Conservation (phyloP, 2,329 filamentous ascomycete genomes). For the Neurospora sp. region DNA sequence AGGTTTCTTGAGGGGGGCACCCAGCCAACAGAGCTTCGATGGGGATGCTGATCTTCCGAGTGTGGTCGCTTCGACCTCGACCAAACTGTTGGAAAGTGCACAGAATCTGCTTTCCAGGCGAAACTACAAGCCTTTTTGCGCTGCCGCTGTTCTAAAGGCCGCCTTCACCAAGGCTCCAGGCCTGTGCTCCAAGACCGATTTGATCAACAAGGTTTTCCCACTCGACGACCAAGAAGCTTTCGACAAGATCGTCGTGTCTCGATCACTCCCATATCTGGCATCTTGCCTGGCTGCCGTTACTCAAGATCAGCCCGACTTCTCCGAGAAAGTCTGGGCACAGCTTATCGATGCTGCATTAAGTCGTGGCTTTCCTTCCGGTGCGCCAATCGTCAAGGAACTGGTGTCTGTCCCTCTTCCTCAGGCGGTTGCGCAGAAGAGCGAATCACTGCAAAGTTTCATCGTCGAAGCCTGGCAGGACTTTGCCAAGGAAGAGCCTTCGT, state of each 20-base stretch:
- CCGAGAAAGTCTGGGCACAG: conserved; percentile 33
- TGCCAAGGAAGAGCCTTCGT: conserved; percentile 20
- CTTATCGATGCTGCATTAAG: conserved; percentile 34
- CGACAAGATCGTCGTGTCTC: conserved; percentile 52
- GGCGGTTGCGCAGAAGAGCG: conserved; percentile 28
- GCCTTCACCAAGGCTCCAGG: conserved; percentile 31
- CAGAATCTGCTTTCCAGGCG: conserved; percentile 36
- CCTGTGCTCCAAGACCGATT: conserved; percentile 25
- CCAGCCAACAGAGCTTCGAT: conserved; percentile 20
- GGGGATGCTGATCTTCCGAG: not conserved
- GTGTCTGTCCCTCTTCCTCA: conserved; percentile 35
- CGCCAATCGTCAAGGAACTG: conserved; percentile 32
- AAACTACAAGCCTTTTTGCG: conserved; percentile 49
- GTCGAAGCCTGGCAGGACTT: conserved; percentile 30
- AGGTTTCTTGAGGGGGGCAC: conserved; percentile 27
- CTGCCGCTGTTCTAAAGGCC: conserved; percentile 35
- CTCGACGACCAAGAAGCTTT: conserved; percentile 46
- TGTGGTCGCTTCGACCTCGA: conserved; percentile 20
- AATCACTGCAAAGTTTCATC: conserved; percentile 38
- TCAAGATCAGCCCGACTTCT: conserved; percentile 26
- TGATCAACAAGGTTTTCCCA: conserved; percentile 34
- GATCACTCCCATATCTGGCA: conserved; percentile 58
- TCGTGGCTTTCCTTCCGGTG: conserved; percentile 18
- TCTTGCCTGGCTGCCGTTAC: conserved; percentile 52
- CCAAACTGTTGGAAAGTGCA: conserved; percentile 26